A percentile compares a stretch with the other conserved stretches of the same genome.
Evolutionary conservation across 306 rosid genomes (phyloP).

Genomic region (Dryas octopetala): DNA sequence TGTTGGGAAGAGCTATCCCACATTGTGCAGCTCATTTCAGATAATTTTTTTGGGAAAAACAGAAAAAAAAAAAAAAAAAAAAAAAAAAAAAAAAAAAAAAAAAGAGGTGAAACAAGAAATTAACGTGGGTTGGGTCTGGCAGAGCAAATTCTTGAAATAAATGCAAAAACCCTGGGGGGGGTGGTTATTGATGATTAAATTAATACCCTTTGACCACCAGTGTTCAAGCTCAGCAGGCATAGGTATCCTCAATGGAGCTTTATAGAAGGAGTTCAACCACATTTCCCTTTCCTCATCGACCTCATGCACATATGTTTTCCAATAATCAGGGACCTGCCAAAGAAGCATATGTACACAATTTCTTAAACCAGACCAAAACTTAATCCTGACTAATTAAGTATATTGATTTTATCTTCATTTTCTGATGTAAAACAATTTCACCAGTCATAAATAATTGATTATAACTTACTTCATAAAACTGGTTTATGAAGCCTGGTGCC

Average conservation of each 20-base stretch:
- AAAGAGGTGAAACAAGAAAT: not conserved
- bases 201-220: slow-evolving; percentile 79
- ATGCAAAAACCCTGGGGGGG: not conserved
- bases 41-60: not conserved
- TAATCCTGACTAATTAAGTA: not conserved
- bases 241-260: slow-evolving; percentile 85
- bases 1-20: not conserved
- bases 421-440: slow-evolving; percentile 15
- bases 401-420: not conserved
- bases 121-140: not conserved
- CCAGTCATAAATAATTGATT: slow-evolving; percentile 22
- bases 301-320: slow-evolving; percentile 82
- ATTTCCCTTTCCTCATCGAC: slow-evolving; percentile 92
- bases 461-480: slow-evolving; percentile 77
- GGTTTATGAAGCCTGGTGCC: slow-evolving; percentile 97
- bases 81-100: too few species aligned
- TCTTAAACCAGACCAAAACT: not conserved
- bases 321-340: slow-evolving; percentile 86
- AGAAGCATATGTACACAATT: slow-evolving; percentile 13
- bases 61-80: not conserved
- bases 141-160: slow-evolving; percentile 3
- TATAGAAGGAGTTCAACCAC: slow-evolving; percentile 98
- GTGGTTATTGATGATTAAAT: not conserved
- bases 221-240: slow-evolving; percentile 97
- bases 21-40: not conserved